A percentile compares a stretch with the other conserved stretches of the same genome.
phyloP scores from a whole-genome alignment of 805 yeast genomes.

The Ogataea philodendri region DNA sequence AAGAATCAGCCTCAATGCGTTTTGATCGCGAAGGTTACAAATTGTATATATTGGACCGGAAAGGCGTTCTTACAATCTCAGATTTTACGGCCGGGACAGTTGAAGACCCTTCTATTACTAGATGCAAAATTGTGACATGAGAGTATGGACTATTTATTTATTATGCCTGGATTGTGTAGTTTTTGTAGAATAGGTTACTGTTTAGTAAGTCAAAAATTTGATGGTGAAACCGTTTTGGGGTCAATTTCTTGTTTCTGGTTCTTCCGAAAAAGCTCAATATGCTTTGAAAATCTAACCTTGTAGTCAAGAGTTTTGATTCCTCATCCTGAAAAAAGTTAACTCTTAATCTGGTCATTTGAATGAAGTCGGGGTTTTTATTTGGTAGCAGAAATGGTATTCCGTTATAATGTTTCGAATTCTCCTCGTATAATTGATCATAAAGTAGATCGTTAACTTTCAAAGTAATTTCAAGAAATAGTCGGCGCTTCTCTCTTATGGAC shows the following conservation, averaged over 20 bases:
- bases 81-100: constrained; percentile 89
- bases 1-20: constrained; percentile 74
- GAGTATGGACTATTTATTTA: not conserved
- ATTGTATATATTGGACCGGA: constrained; percentile 72
- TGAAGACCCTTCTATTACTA: constrained; percentile 61
- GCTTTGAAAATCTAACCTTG: constrained; percentile 1
- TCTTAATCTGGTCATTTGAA: constrained; percentile 30
- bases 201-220: constrained; percentile 34
- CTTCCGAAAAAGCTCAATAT: constrained; percentile 2
- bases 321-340: constrained; percentile 26
- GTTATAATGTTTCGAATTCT: constrained; percentile 12
- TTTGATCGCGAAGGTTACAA: constrained; percentile 83
- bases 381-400: constrained; percentile 11
- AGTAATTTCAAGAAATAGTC: constrained; percentile 23
- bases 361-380: constrained; percentile 10
- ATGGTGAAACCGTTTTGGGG: constrained; percentile 30
- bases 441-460: constrained; percentile 21
- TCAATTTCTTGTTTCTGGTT: constrained; percentile 19
- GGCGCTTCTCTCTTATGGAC: constrained; percentile 23
- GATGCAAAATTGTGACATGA: constrained; percentile 56
- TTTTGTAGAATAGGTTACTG: constrained; percentile 13
- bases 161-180: constrained; percentile 16
- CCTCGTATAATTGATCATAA: constrained; percentile 22
- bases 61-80: constrained; percentile 73
- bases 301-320: constrained; percentile 20